These are phyloP conservation scores for Neurospora sp. DNA, from an alignment of 495 filamentous ascomycete species.

Conservation along the genomic window DNA sequence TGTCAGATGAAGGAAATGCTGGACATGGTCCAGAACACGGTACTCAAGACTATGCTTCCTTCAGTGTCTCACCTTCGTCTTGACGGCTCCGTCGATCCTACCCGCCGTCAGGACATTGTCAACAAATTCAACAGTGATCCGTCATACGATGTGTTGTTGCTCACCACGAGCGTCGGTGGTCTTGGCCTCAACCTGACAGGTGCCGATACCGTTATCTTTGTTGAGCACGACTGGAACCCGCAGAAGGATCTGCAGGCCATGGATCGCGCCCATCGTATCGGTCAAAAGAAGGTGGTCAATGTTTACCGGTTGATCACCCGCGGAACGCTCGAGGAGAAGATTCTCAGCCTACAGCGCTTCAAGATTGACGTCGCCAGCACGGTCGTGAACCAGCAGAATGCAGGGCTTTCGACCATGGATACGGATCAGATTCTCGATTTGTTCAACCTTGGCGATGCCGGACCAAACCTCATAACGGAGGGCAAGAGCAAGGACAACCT, in stretches of 20 bases:
- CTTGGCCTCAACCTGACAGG: slow-evolving; percentile 92
- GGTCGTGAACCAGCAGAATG: slow-evolving; percentile 98
- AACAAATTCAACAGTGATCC: slow-evolving; percentile 98
- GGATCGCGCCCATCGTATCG: slow-evolving; percentile 96
- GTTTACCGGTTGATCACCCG: slow-evolving; percentile 95
- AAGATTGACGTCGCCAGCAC: slow-evolving; percentile 98
- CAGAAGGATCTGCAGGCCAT: slow-evolving; percentile 98
- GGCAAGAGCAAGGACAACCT: slow-evolving; percentile 39
- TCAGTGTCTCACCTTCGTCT: slow-evolving; percentile 82
- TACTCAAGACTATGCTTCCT: slow-evolving; percentile 75
- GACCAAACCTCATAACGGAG: slow-evolving; percentile 47
- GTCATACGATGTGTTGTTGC: slow-evolving; percentile 80
- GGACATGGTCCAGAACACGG: slow-evolving; percentile 91
- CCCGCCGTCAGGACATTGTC: slow-evolving; percentile 87
- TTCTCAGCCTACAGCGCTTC: slow-evolving; percentile 95
- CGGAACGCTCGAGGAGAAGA: slow-evolving; percentile 97
- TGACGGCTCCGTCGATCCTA: slow-evolving; percentile 84
- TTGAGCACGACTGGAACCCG: slow-evolving; percentile 99
- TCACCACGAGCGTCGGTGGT: slow-evolving; percentile 92
- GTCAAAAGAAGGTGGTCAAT: slow-evolving; percentile 99
- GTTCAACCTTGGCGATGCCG: slow-evolving; percentile 82
- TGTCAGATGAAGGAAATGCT: slow-evolving; percentile 99
- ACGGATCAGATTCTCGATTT: slow-evolving; percentile 96
- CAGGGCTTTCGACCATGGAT: slow-evolving; percentile 87
- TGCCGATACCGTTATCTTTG: slow-evolving; percentile 97